Evolutionary conservation across 1,139 yeast genomes (phyloP).

Genomic region (Candida pseudoviswanathii): DNA sequence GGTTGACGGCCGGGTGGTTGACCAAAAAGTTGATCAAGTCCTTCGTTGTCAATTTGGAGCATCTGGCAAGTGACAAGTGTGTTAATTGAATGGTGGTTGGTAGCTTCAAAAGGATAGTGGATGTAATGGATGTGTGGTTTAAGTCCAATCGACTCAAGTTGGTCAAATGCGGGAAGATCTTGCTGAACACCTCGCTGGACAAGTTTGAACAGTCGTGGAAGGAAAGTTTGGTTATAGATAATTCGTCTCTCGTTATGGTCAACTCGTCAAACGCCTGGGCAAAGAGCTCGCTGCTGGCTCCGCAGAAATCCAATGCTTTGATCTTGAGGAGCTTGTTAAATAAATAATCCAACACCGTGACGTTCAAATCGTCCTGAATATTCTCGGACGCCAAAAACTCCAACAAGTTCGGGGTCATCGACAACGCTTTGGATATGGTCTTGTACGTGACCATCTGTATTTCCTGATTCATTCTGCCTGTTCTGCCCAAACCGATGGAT

Average conservation of each 20-base stretch:
- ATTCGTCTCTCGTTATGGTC: conserved; percentile 23
- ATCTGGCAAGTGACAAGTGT: conserved; percentile 77
- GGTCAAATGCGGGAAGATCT: conserved; percentile 58
- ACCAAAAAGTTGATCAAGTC: conserved; percentile 73
- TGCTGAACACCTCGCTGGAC: conserved; percentile 55
- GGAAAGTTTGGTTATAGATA: conserved; percentile 56
- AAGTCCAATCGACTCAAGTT: conserved; percentile 72
- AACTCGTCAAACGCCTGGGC: conserved; percentile 60
- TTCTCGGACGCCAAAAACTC: conserved; percentile 86
- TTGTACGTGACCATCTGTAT: conserved; percentile 85
- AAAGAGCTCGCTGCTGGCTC: conserved; percentile 71
- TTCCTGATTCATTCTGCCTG: conserved; percentile 86
- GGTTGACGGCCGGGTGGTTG: conserved; percentile 68
- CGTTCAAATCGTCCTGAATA: conserved; percentile 81
- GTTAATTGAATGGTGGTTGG: conserved; percentile 63
- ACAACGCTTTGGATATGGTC: conserved; percentile 66
- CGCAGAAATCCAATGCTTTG: conserved; percentile 84
- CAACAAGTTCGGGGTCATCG: conserved; percentile 63
- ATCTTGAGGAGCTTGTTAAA: conserved; percentile 63
- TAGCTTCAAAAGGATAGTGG: conserved; percentile 51
- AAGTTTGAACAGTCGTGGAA: conserved; percentile 89
- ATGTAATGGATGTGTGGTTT: conserved; percentile 77
- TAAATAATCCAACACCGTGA: conserved; percentile 55
- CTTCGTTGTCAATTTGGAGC: conserved; percentile 74
- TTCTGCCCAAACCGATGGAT: conserved; percentile 85